These are phyloP conservation scores for Dioszegia aurantiaca DNA, from an alignment of 768 basidiomycete genomes.

Conservation along the genomic window DNA sequence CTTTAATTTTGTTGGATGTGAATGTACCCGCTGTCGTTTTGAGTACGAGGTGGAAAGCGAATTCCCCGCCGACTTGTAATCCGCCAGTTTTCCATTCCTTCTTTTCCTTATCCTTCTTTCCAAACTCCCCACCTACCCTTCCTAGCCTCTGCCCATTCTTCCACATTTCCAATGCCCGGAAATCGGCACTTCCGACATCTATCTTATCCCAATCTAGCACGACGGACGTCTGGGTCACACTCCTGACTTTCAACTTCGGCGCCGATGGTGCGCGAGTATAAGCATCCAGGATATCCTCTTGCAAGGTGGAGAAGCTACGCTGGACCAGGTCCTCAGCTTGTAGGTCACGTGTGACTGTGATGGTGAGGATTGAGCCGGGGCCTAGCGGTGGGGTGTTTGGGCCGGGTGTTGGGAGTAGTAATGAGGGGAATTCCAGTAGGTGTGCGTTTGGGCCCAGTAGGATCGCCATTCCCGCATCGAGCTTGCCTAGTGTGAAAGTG, in stretches of 20 bases:
- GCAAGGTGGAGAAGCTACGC: constrained; percentile 77
- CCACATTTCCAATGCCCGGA: constrained; percentile 88
- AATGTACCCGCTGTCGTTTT: constrained; percentile 83
- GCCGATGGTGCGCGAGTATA: constrained; percentile 72
- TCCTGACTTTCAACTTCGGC: constrained; percentile 81
- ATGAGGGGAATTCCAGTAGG: constrained; percentile 94
- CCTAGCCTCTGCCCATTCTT: constrained; percentile 73
- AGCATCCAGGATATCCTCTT: constrained; percentile 70
- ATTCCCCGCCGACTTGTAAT: constrained; percentile 60
- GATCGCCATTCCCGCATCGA: constrained; percentile 66
- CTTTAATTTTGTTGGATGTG: constrained; percentile 75
- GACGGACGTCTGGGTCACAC: constrained; percentile 93
- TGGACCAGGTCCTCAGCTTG: constrained; percentile 79
- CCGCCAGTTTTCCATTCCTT: constrained; percentile 48
- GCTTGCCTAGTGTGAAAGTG: constrained; percentile 86
- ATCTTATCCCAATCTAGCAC: constrained; percentile 92
- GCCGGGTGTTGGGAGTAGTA: constrained; percentile 66
- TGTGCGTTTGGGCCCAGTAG: constrained; percentile 90
- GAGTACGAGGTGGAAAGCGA: constrained; percentile 89
- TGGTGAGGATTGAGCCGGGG: constrained; percentile 94
- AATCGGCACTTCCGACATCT: constrained; percentile 76
- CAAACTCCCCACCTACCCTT: constrained; percentile 70
- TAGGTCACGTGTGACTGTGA: constrained; percentile 84
- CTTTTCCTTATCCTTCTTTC: constrained; percentile 53
- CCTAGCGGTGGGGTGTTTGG: constrained; percentile 66